Base-by-base conservation (phyloP, 306 rosid species). In the Comarum palustre region DNA sequence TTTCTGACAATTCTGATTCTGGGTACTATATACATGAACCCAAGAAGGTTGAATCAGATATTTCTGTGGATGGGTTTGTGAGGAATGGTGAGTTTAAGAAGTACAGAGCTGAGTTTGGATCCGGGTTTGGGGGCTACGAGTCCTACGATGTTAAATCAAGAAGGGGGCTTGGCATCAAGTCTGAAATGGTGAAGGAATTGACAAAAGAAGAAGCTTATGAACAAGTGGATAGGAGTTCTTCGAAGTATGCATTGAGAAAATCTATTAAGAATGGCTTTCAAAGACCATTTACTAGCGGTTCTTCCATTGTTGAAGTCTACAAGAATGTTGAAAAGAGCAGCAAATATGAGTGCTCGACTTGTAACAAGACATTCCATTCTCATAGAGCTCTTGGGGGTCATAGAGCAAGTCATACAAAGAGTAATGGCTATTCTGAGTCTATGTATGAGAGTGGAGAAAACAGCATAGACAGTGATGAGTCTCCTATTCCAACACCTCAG, bases 1-100 rank as follows among this genome's bases (percentile, higher is more conserved):
- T 31, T 74, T 89, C 89, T 71, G 87, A 89, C 58, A 84, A 86
- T 75, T 87, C 92, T 32, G 89, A 90, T 87, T 87, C 92, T 45
- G 87, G 87, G 81, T 83, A 76, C 73, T 82, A 84, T 41, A 75
- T 78, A 77, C 79, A 83, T 63, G 86, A 83, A 68, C 82, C 84
- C 9, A 86, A 83, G 73, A 86, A 80, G 73, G 76, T 73, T 60
- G 87, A 84, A 16, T 81, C 84, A 1, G 86, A 81, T 78, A 86
- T 75, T 72, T 89, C 90, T 22, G 78, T 75, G 55, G 86, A 86
- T 61, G 87, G 84, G 75, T 72, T 70, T 79, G 25, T 64, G 61
- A 75, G 51, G 57, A 79, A 73, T 42, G 80, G 54, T n/a, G 79
- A 76, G 41, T 83, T 84, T 17, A 81, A 82, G 83, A 71, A 71